Percentiles rank a stretch among this genome's conserved stretches.
Evolutionary conservation across 805 yeast species (phyloP).

Genomic region (Candida piceae): DNA sequence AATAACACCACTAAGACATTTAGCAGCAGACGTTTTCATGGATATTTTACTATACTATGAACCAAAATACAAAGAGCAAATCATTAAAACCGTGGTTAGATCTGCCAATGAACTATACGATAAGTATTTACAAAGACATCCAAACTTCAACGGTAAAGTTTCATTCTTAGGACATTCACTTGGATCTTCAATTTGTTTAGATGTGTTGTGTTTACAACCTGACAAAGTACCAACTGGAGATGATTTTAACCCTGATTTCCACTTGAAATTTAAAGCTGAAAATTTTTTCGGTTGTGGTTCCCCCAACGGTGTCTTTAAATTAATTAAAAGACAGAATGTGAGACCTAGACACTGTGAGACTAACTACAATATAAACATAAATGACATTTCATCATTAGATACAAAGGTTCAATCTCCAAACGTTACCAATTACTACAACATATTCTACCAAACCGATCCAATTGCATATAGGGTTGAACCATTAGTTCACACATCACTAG

Average conservation of each 20-base stretch:
- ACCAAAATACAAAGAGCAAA: constrained; percentile 56
- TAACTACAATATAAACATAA: too few species aligned
- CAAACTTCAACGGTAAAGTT: constrained; percentile 72
- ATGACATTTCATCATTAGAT: too few species aligned
- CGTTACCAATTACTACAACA: constrained; percentile 66
- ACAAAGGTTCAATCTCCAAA: constrained; percentile 47
- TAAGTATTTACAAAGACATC: constrained; percentile 57
- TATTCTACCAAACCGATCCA: constrained; percentile 90
- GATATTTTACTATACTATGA: constrained; percentile 81
- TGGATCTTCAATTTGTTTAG: constrained; percentile 83
- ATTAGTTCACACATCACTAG: constrained; percentile 47
- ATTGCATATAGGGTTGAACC: constrained; percentile 91
- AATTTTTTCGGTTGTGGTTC: constrained; percentile 82
- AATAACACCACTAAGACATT: constrained; percentile 65
- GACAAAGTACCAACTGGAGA: constrained; percentile 24
- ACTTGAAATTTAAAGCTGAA: constrained; percentile 65
- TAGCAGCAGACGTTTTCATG: constrained; percentile 81
- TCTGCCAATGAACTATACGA: constrained; percentile 62
- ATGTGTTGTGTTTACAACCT: constrained; percentile 54
- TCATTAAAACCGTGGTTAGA: constrained; percentile 53
- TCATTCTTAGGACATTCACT: constrained; percentile 88
- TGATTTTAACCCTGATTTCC: constrained; percentile 29
- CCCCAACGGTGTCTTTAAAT: constrained; percentile 82
- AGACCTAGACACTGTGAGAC: too few species aligned
- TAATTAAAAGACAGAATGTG: constrained; percentile 63